A percentile compares a stretch with the other conserved stretches of the same genome.
These are phyloP conservation scores for Ganoderma leucocontextum DNA, from an alignment of 1,284 basidiomycete genomes.

Conservation along the genomic window DNA sequence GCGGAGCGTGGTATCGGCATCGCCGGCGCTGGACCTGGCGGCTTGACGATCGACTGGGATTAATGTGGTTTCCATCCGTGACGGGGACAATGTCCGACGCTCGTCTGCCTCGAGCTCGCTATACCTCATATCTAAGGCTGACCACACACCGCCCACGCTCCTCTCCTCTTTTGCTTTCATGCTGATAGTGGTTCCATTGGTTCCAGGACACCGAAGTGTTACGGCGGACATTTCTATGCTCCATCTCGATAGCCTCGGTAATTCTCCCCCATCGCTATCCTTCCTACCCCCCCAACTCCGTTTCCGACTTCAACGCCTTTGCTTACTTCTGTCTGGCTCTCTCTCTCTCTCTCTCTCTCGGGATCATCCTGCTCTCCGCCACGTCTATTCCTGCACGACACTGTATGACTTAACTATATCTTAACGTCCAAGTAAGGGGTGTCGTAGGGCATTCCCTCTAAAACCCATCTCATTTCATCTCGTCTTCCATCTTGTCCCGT, in stretches of 20 bases:
- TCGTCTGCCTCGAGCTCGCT: not conserved
- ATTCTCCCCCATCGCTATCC: not conserved
- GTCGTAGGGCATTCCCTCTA: constrained; percentile 39
- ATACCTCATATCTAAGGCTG: not conserved
- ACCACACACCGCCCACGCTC: not conserved
- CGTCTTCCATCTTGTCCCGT: not conserved
- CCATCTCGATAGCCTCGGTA: not conserved
- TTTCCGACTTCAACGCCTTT: not conserved
- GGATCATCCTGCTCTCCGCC: constrained; percentile 12
- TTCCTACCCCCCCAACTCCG: not conserved
- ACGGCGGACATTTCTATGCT: not conserved
- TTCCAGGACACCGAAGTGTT: constrained; percentile 7
- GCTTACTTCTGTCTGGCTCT: not conserved
- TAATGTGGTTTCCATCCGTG: constrained; percentile 39
- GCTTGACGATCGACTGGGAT: constrained; percentile 80
- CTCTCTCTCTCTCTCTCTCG: not conserved
- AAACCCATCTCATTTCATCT: constrained; percentile 4
- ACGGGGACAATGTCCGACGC: constrained; percentile 2
- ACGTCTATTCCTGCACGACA: constrained; percentile 22
- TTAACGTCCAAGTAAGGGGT: constrained; percentile 28
- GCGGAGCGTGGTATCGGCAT: constrained; percentile 75
- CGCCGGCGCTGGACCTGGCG: constrained; percentile 63
- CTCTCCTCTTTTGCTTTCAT: constrained; percentile 6
- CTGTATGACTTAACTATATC: constrained; percentile 29
- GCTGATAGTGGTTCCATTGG: constrained; percentile 24